Evolutionary conservation across 139 green algal species (phyloP).

Genomic region (Volvox africanus): DNA sequence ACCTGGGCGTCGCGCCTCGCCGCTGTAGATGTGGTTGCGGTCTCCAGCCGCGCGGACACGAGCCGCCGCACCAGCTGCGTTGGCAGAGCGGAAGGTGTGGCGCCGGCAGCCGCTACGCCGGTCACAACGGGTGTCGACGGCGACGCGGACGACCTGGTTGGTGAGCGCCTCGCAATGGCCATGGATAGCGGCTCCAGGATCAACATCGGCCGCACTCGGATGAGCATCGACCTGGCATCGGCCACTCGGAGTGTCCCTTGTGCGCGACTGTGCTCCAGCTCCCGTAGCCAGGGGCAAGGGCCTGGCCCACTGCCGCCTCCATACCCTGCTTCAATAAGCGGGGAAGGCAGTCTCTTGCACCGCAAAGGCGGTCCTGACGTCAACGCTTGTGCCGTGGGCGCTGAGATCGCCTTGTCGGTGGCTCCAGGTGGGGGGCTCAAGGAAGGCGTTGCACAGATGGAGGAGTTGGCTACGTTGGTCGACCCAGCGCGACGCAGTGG

Average conservation of each 20-base stretch:
- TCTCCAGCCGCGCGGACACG: background rate
- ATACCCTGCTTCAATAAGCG: too few relatives aligned
- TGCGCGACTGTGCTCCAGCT: too few relatives aligned
- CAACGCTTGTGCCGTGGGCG: background rate
- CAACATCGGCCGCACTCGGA: too few relatives aligned
- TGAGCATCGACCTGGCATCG: too few relatives aligned
- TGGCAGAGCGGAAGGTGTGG: background rate
- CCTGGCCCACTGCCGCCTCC: too few relatives aligned
- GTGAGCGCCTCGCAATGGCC: constrained; percentile 29
- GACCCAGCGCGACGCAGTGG: background rate
- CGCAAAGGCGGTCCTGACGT: too few relatives aligned
- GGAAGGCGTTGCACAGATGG: background rate
- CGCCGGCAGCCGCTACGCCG: background rate
- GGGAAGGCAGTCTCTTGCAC: too few relatives aligned
- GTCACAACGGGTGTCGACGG: constrained; percentile 16
- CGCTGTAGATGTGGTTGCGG: background rate
- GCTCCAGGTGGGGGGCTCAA: background rate
- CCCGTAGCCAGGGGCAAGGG: too few relatives aligned
- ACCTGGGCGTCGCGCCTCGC: background rate
- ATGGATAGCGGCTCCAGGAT: background rate
- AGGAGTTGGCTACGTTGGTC: background rate
- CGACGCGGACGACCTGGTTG: constrained; percentile 39
- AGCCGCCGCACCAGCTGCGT: background rate
- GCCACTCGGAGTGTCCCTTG: too few relatives aligned
- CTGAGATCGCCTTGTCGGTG: background rate